Percentiles rank a stretch among this genome's conserved stretches.
Evolutionary conservation across 2,329 filamentous ascomycete species (phyloP).

Genomic region (Aureobasidium musti): DNA sequence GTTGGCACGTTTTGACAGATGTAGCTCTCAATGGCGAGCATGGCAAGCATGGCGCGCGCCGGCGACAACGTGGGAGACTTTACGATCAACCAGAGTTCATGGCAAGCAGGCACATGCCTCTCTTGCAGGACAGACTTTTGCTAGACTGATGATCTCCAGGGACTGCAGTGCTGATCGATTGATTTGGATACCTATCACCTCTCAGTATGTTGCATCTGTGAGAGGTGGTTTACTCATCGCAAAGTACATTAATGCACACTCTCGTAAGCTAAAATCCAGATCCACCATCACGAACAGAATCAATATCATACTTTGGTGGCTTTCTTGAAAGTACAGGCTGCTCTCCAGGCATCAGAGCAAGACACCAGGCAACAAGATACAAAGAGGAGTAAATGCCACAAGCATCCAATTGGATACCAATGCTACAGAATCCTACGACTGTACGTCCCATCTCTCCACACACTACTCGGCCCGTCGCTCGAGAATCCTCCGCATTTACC

Average conservation of each 20-base stretch:
- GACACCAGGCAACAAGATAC: neutral
- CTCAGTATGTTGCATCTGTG: neutral
- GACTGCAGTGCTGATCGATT: neutral
- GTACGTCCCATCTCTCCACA: neutral
- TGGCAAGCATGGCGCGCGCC: no score
- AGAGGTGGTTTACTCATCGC: neutral
- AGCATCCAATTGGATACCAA: conserved; percentile 15
- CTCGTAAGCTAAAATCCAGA: conserved; percentile 4
- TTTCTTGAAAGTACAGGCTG: conserved; percentile 10
- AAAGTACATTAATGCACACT: neutral
- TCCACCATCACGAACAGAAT: conserved; percentile 12
- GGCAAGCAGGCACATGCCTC: neutral
- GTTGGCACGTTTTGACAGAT: conserved; percentile 24
- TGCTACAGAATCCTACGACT: neutral
- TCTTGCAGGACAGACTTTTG: neutral
- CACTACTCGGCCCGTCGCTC: conserved; percentile 5
- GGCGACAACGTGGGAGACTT: conserved; percentile 5
- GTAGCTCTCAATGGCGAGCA: neutral
- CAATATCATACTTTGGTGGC: conserved; percentile 3
- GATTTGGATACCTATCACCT: neutral
- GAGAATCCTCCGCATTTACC: conserved; percentile 12
- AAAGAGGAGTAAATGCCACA: neutral
- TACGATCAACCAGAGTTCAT: conserved; percentile 2
- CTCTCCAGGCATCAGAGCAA: neutral
- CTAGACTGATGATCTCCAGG: conserved; percentile 5